Evolutionary conservation across 2,329 filamentous ascomycete genomes (phyloP), one percentile per base, ranked within the genome.

Genomic region (Epichloe hybrida): DNA sequence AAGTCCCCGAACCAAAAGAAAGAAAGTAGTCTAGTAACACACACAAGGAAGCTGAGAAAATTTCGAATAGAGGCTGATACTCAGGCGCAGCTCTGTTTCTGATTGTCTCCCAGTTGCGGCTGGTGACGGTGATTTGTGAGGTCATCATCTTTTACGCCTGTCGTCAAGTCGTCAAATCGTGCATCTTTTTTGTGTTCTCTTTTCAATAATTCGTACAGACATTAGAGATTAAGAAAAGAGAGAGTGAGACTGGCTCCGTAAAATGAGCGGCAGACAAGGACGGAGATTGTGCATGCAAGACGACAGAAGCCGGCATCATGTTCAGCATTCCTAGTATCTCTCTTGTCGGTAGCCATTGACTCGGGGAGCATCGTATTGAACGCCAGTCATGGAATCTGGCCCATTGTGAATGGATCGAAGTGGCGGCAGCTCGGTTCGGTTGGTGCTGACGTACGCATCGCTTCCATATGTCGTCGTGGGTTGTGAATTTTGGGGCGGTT

Each of bases 371-470:
- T 80, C 77, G 48, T 83, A 84, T 59, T 83, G 80, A 5, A 84
- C 78, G 2, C 80, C 80, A 1, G 77, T 81, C 80, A 84, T 84
- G 1, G 77, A 77, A 21, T 83, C 80, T 1, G 79, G 74, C 0
- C 64, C 65, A 48, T 67, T 68, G 57, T 70, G 73, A 15, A 80
- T 63, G 15, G 74, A 72, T 11, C 79, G 71, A 37, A 83, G 67
- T 2, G 79, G 79, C 12, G 79, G 79, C 34, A 83, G 66, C 57
- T 80, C 74, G 13, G 72, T 70, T 20, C 75, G 69, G 55, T 60
- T 59, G 53, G 67, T 49, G 53, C 53, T 55, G 53, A 60, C 49
- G 50, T 67, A 69, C 3, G 58, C 57, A 35, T 68, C 66, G 8
- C 54, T 50, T 17, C 61, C 46, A 45, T 66, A 68, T 6, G 48